Base-by-base conservation (phyloP, 257 asterid genomes). In the Vinca minor region DNA sequence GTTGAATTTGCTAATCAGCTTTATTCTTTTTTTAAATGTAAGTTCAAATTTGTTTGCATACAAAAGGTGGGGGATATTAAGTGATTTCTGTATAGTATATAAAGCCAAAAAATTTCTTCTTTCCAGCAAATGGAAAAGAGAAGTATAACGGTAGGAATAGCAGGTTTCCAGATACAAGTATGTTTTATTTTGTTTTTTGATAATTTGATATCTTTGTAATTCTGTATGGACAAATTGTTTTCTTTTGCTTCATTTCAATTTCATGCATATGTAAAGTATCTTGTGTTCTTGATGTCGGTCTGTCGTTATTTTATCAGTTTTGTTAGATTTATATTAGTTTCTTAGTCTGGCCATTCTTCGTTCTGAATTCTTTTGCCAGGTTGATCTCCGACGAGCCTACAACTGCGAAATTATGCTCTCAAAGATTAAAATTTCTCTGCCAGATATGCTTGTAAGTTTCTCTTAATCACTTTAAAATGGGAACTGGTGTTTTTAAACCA, bases 361-460 rank as follows among this genome's bases (percentile, higher is more conserved):
- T 14, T 25, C 23, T 28, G 21, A 41, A 38, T 69, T 62, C 69
- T 59, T 72, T 64, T 72, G 62, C 63, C 87, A 92, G 98, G 81
- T 92, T 77, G 98, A 92, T 74, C 67, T 86, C 76, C 96, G 98
- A 4, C 81, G 98, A 76, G 98, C 98, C 39, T 92, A 92, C 77
- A 92, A 92, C 72, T 92, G 98, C 74, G 98, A 92, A 74, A 92
- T 92, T 68, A 92, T 92, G 98, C 98, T 92, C 71, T 85, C 98
- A 68, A 92, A 92, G 80, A 79, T 92, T 68, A 92, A 88, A 77
- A 92, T 92, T 66, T 93, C 96, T 28, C 77, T 92, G 76, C 89
- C 98, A 58, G 96, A 86, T 70, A 88, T 92, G 96, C 71, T 83
- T 76, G 98, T 92, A 84, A 91, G 98, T 80, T 62, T 64, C 8